Evolutionary conservation across 805 yeast genomes (phyloP).

Genomic region (Metschnikowia picachoensis): DNA sequence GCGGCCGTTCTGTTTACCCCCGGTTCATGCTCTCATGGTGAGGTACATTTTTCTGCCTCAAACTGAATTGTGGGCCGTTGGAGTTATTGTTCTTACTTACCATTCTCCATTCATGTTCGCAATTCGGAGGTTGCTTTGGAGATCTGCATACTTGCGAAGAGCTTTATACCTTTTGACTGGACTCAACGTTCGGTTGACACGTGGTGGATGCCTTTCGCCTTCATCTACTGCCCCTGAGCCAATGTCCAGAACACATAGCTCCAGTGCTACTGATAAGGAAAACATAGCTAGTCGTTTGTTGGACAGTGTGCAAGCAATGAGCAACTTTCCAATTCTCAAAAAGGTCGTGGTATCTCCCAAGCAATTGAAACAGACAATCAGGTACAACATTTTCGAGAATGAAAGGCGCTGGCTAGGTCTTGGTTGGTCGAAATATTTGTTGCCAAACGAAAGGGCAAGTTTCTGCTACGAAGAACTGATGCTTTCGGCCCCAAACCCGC

Average conservation of each 20-base stretch:
- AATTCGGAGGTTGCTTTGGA: slow-evolving; percentile 45
- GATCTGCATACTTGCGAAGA: slow-evolving; percentile 42
- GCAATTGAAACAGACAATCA: slow-evolving; percentile 43
- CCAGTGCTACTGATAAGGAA: slow-evolving; percentile 7
- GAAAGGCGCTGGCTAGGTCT: slow-evolving; percentile 61
- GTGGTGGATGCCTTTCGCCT: slow-evolving; percentile 7
- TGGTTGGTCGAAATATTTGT: slow-evolving; percentile 51
- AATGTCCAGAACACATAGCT: slow-evolving; percentile 14
- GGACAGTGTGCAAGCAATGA: slow-evolving; percentile 22
- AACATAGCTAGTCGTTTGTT: slow-evolving; percentile 2
- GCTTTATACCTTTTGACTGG: slow-evolving; percentile 42
- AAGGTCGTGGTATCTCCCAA: slow-evolving; percentile 39
- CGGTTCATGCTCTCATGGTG: slow-evolving; percentile 35
- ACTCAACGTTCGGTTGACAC: slow-evolving; percentile 20
- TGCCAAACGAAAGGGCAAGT: slow-evolving; percentile 50
- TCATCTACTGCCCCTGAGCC: slow-evolving; percentile 12
- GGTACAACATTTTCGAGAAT: slow-evolving; percentile 51
- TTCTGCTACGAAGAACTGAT: slow-evolving; percentile 43
- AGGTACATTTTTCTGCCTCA: slow-evolving; percentile 30
- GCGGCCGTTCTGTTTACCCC: slow-evolving; percentile 41
- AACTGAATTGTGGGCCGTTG: slow-evolving; percentile 33
- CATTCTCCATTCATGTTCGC: slow-evolving; percentile 49
- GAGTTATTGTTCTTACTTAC: slow-evolving; percentile 38
- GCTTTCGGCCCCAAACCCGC: slow-evolving; percentile 26
- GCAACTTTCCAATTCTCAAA: slow-evolving; percentile 37